Base-by-base conservation (phyloP, 768 basidiomycete species). In the Tylopilus felleus region DNA sequence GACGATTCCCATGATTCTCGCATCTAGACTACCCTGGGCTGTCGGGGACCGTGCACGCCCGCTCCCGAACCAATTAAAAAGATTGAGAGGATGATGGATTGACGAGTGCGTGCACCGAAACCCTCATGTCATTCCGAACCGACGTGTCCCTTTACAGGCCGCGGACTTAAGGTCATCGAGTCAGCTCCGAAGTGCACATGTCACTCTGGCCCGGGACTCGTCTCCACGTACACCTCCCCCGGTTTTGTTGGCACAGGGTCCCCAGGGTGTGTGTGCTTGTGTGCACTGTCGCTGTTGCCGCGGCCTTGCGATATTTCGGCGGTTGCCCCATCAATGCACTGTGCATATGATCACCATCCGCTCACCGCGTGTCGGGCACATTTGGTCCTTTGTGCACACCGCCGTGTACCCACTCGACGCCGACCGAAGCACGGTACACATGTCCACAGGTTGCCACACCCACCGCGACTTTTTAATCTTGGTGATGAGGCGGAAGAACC, bases 391-490 rank as follows among this genome's bases (percentile, higher is more conserved):
- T 33, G 33, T 33, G 21, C 40, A 51, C 54, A 41, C 59, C 40
- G 38, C 47, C 35, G 23, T 43, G 45, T 31, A 54, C 10, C 65
- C 59, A 64, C 57, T 48, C 44, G 45, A 35, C 40, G 8, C 58
- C 55, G 55, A 43, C 58, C 53, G 55, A 46, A 9, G 21, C 48
- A 38, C 40, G 5, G 31, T 52, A 48, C 49, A 29, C 51, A 56
- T 50, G 40, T 51, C 54, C 51, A 33, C 12, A 8, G 7, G 54
- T 58, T 43, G 55, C 51, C 46, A 47, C 56, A 51, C 48, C 17
- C 5, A 38, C 53, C 60, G 49, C 46, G 12, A 51, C 46, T 49
- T 63, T 60, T 67, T 67, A 59, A 65, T 68, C 33, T 55, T 53
- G 28, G 40, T 49, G 57, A 55, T 38, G 43, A 40, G 35, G 49